Evolutionary conservation across 257 asterid species (phyloP).

Genomic region (Petrea volubilis): DNA sequence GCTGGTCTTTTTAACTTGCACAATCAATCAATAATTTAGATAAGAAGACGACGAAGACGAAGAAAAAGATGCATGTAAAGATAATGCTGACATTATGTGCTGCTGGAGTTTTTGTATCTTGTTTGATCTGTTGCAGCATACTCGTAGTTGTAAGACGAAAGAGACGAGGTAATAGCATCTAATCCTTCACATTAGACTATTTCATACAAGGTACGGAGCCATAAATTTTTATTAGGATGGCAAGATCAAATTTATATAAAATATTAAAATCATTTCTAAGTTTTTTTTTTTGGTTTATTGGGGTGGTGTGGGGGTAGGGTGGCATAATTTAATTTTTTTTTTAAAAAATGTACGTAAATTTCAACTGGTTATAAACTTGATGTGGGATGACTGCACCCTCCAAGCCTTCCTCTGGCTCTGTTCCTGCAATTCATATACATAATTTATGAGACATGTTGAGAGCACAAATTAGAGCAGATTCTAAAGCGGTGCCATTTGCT

Average conservation of each 20-base stretch:
- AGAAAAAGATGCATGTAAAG: not conserved
- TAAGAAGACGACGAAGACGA: not conserved
- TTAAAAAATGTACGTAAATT: too few species aligned
- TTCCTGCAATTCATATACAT: too few species aligned
- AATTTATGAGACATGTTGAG: not conserved
- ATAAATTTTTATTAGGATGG: too few species aligned
- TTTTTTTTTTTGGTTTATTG: too few species aligned
- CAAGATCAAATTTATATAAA: too few species aligned
- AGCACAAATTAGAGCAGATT: not conserved
- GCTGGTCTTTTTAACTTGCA: not conserved
- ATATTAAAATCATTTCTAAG: not conserved
- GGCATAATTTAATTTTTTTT: too few species aligned
- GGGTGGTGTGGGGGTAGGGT: too few species aligned
- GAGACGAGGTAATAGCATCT: conserved; percentile 14
- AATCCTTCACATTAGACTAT: too few species aligned
- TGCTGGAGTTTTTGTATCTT: conserved; percentile 16
- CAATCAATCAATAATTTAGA: not conserved
- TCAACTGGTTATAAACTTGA: too few species aligned
- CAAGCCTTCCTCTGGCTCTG: too few species aligned
- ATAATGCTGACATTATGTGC: conserved; percentile 17
- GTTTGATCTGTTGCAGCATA: conserved; percentile 3
- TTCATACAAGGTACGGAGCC: too few species aligned
- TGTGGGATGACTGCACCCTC: too few species aligned
- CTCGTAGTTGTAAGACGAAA: conserved; percentile 4
- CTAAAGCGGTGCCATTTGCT: not conserved